Evolutionary conservation across 768 basidiomycete species (phyloP), one percentile per base, ranked within the genome.

Genomic region (Scleroderma bovista): DNA sequence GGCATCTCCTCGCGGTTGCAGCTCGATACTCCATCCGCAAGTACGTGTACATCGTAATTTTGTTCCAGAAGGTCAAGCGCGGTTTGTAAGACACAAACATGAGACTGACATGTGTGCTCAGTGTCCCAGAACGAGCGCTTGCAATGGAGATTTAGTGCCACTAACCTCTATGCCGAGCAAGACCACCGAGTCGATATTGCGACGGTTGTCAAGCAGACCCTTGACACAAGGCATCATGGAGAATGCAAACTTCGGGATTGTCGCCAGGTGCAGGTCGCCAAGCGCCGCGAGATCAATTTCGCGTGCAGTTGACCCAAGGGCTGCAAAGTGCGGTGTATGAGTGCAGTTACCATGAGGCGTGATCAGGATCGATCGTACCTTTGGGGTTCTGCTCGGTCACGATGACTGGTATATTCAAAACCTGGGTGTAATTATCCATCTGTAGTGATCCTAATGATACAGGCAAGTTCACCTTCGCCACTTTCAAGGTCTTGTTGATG

Each of bases 31-130:
- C 84, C 91, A 60, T 96, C 93, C 2, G 87, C 89, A 20, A 92
- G 69, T 34, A 93, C 75, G 63, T 88, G 80, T 6, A 88, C 81
- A 51, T 74, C 63, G 39, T 74, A 76, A 0, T 72, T 72, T 1
- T 26, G 55, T 39, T 72, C 60, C 3, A 86, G 65, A 12, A 95
- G 75, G 52, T 86, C 83, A 16, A 93, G 70, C 0, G 84, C 75
- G 0, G 91, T 88, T 65, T 95, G 93, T 6, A 93, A 75, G 9
- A 95, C 81, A 60, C 93, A 96, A 52, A 96, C 81, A 58, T 95
- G 93, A 15, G 88, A 79, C 92, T 93, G 55, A 49, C 24, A 44
- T 57, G 16, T 57, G 47, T 16, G 44, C 4, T 39, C 17, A 10
- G 2, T 20, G 11, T 22, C 4, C 11, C 6, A 2, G 1, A 10